Base-by-base conservation (phyloP, 2,329 filamentous ascomycete genomes). In the Fusarium coicis region DNA sequence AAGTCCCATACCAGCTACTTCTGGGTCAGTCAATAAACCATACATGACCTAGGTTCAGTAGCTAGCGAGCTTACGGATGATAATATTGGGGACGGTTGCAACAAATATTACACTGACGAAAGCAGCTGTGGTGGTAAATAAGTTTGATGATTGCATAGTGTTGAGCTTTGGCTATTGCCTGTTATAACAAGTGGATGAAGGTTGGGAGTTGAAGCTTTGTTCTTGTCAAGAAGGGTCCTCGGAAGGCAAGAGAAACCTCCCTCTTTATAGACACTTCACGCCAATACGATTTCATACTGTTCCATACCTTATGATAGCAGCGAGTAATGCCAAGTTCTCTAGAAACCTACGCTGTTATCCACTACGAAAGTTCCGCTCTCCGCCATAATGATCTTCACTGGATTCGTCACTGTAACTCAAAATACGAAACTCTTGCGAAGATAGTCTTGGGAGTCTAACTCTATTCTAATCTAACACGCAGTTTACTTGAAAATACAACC, bases 401-500 rank as follows among this genome's bases (percentile, higher is more conserved):
- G 9, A 37, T 37, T 37, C 36, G 16, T 19, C 36, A 37, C 16
- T 18, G 36, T 10, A 37, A 19, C 18, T 37, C 36, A 10, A 36
- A 10, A 37, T 37, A 37, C 9, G 16, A 37, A 37, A 37, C 36
- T 18, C 16, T 37, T 37, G 36, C 16, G 9, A 37, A 37, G 19
- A 19, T 5, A 37, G 36, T 19, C 36, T 37, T 37, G 36, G 16
- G 36, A 37, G 32, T 2, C 37, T 39, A 21, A 40, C 19, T 11
- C 30, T 36, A 6, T 34, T 21, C 49, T 26, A 52, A 15, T 11
- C 3, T 3, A 15, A 36, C 9, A 0, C 12, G 6, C 11, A 19
- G 10, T 4, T 15, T 9, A 3, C 30, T 50, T 4, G 2, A 14
- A 50, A 32, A 18, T 23, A 2, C 15, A 10, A 23, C 0, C 10